Evolutionary conservation across 1,139 yeast species (phyloP).

Genomic region (Debaryomyces robertsiae): DNA sequence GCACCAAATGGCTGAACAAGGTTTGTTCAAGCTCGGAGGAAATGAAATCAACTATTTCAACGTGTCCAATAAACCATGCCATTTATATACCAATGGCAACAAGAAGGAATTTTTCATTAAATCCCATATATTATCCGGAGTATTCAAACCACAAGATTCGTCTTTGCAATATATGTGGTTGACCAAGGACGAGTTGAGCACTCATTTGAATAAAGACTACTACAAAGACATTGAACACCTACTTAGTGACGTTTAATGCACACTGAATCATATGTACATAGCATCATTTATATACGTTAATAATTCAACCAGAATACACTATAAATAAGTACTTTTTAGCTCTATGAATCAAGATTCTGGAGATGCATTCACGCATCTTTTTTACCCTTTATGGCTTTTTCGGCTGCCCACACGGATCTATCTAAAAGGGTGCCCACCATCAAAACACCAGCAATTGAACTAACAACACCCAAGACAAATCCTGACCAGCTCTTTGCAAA

Average conservation of each 20-base stretch:
- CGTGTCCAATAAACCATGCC: slow-evolving; percentile 87
- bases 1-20: slow-evolving; percentile 75
- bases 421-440: slow-evolving; percentile 91
- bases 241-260: slow-evolving; percentile 44
- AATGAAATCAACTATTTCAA: slow-evolving; percentile 79
- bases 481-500: slow-evolving; percentile 83
- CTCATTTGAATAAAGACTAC: slow-evolving; percentile 56
- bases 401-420: slow-evolving; percentile 87
- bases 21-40: slow-evolving; percentile 74
- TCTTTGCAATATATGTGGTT: slow-evolving; percentile 69
- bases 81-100: slow-evolving; percentile 43
- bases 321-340: too few relatives aligned
- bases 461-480: slow-evolving; percentile 79
- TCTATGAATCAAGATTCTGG: background rate
- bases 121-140: slow-evolving; percentile 90
- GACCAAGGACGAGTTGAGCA: slow-evolving; percentile 73
- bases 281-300: slow-evolving; percentile 11
- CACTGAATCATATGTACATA: slow-evolving; percentile 17
- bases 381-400: slow-evolving; percentile 73
- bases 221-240: slow-evolving; percentile 56
- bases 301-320: slow-evolving; percentile 4
- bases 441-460: slow-evolving; percentile 90
- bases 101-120: slow-evolving; percentile 71
- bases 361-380: slow-evolving; percentile 46
- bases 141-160: slow-evolving; percentile 54